Base-by-base conservation (phyloP, 1,284 basidiomycete genomes). In the Ustilago curta region DNA sequence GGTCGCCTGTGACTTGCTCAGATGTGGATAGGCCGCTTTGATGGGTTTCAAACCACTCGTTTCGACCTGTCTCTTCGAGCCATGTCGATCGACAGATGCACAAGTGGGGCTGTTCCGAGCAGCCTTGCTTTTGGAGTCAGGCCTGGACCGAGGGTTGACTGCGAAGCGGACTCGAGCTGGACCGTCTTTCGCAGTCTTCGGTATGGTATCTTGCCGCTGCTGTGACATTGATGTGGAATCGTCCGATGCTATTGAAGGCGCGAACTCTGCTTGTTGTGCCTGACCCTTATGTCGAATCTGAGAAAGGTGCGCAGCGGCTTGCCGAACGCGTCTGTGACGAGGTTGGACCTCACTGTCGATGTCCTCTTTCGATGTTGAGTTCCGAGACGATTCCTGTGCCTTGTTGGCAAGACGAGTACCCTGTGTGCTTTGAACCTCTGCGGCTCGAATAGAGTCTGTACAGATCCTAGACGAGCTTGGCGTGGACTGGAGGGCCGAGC, bases 1-100 rank as follows among this genome's bases (percentile, higher is more conserved):
- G 3, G 8, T 19, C 3, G 62, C 66, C 27, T 70, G 61, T 7
- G 48, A 6, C 16, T 60, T 16, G 48, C 25, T 61, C 8, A 70
- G 45, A 16, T 3, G 11, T 2, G 68, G 62, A 43, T 70, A 70
- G 4, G 40, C 45, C 8, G 35, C 16, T 16, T 18, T 44, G 43
- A 64, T 45, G 16, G 23, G 31, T 42, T 45, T 2, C 44, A 48
- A 29, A 8, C 8, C 14, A 8, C 37, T 19, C 8, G n/a, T 19
- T 12, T 37, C 37, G n/a, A 5, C 1, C 37, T 39, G 31, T 11
- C 19, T 18, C 11, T 3, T 31, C 9, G 45, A 14, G 4, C 19
- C 4, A 9, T 6, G 5, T 31, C 19, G 23, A 14, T 37, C 21
- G 18, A 18, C 19, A 32, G 23, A 18, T 11, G 32, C 16, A 16